Evolutionary conservation across 345 rosid species (phyloP), one percentile per base, ranked within the genome.

Genomic region (Cardamine occulta): DNA sequence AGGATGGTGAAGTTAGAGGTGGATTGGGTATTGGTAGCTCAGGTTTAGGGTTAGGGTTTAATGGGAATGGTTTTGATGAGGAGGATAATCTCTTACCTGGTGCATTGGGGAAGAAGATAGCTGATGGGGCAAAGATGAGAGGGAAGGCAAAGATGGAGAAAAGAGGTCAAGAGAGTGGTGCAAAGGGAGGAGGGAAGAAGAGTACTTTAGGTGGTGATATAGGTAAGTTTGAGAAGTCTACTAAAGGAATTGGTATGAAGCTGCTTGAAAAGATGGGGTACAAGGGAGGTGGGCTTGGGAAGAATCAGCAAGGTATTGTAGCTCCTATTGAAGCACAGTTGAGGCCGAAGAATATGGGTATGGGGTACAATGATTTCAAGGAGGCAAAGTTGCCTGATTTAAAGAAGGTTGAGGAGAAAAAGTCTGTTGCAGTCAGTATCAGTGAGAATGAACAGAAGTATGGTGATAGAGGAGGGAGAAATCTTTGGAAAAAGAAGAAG

Each of bases 221-320:
- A 49, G 96, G 93, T 32, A 60, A 53, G 44, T 94, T 88, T 39
- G 97, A 94, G 93, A 86, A 88, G 70, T 73, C 85, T 76, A 90
- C 93, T 1, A 90, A 87, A 82, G 96, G 97, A 11, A 84, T 94
- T 35, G 99, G 96, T 67, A 67, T 83, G 89, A 90, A 77, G 76
- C 69, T 95, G 84, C 81, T 95, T 74, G 93, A 90, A 83, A 90
- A 90, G 70, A 95, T 90, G 97, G 99, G 99, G 8, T 94, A 88
- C 68, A 86, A 83, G 71, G 96, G 96, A 63, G 93, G 96, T 69
- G 97, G 97, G 44, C 86, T 88, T 55, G 98, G 98, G 67, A 91
- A 83, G 80, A 85, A 92, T 61, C 79, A 80, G 78, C 98, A 95
- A 82, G 99, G 97, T 51, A 95, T 92, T 82, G 88, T 85, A 19